phyloP scores from a whole-genome alignment of 192 early-diverging fungal species.

The Podila clonocystis region DNA sequence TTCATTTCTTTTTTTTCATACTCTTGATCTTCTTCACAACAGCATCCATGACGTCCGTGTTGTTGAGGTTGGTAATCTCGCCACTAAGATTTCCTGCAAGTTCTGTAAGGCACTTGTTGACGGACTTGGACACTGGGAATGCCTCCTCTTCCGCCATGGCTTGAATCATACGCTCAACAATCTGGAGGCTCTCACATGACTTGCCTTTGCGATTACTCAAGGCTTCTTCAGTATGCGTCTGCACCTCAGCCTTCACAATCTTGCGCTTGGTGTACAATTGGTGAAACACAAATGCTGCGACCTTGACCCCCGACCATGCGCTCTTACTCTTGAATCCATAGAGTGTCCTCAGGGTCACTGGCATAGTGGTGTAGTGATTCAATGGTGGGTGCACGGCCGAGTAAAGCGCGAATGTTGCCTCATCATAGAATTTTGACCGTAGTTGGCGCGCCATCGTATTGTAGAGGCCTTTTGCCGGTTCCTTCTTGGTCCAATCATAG shows the following conservation, averaged over 20 bases:
- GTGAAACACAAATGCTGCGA: constrained; percentile 28
- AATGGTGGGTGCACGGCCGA: constrained; percentile 11
- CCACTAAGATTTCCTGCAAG: constrained; percentile 9
- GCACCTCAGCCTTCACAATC: constrained; percentile 11
- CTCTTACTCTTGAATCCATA: constrained; percentile 24
- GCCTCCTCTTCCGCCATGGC: constrained; percentile 11
- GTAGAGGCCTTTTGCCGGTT: constrained; percentile 1
- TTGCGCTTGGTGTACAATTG: constrained; percentile 15
- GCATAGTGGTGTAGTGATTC: constrained; percentile 23
- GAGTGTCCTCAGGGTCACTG: constrained; percentile 24
- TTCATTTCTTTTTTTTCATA: background rate
- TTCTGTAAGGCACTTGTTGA: constrained; percentile 6
- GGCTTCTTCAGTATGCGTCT: background rate
- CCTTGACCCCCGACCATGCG: constrained; percentile 29
- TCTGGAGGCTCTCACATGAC: constrained; percentile 4
- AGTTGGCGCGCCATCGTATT: constrained; percentile 19
- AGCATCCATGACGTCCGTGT: constrained; percentile 1
- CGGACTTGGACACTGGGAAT: constrained; percentile 10
- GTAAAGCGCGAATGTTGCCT: constrained; percentile 13
- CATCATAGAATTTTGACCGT: constrained; percentile 9
- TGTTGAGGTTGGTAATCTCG: constrained; percentile 11
- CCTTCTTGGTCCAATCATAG: constrained; percentile 11
- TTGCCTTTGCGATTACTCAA: constrained; percentile 2
- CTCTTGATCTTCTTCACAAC: constrained; percentile 16
- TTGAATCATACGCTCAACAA: constrained; percentile 4